These are phyloP conservation scores for Cryphonectria japonica DNA, from an alignment of 2,329 filamentous ascomycete species.

Conservation along the genomic window DNA sequence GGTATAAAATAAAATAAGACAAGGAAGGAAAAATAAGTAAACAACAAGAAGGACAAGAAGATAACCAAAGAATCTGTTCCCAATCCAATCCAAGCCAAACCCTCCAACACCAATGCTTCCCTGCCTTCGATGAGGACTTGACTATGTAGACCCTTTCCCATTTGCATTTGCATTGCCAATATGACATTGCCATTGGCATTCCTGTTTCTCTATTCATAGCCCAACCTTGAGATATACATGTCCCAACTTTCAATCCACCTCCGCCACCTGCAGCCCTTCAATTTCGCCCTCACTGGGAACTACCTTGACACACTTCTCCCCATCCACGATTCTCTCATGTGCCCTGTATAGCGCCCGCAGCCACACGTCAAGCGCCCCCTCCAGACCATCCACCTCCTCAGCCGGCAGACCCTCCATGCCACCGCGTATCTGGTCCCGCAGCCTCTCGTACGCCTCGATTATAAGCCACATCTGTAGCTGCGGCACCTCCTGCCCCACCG, in stretches of 20 bases:
- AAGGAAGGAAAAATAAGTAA: not conserved
- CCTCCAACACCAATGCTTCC: not conserved
- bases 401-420: constrained; percentile 33
- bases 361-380: constrained; percentile 56
- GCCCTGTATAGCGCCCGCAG: constrained; percentile 52
- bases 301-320: not conserved
- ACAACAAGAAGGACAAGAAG: too few species aligned
- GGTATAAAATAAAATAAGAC: not conserved
- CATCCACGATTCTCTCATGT: constrained; percentile 45
- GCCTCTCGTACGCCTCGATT: constrained; percentile 61
- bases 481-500: constrained; percentile 41
- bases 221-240: not conserved
- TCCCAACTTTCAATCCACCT: constrained; percentile 26
- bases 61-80: not conserved
- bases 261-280: constrained; percentile 33
- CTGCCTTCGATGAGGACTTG: not conserved
- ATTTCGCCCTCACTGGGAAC: constrained; percentile 39
- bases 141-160: not conserved
- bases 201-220: not conserved
- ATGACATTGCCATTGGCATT: not conserved
- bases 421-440: constrained; percentile 50
- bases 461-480: constrained; percentile 59
- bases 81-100: not conserved
- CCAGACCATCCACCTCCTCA: constrained; percentile 40
- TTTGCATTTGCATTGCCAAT: not conserved